Conservation (phyloP, 2,329 filamentous ascomycete genomes). For the Trichoderma semiorbis region DNA sequence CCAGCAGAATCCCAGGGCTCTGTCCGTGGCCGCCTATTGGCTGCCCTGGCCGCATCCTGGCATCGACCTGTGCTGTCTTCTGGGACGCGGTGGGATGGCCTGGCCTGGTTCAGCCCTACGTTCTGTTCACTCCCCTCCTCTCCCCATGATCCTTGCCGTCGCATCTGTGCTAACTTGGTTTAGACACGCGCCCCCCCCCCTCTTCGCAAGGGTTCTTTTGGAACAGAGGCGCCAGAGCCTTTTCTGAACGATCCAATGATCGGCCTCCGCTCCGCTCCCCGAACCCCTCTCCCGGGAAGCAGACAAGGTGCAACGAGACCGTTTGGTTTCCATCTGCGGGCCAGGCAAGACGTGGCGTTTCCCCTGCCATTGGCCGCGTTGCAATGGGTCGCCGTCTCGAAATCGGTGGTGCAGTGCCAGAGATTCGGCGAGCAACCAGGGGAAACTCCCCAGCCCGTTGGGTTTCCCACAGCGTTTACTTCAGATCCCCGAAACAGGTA, state of each 20-base stretch:
- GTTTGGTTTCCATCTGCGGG: slow-evolving; percentile 14
- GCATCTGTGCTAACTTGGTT: slow-evolving; percentile 3
- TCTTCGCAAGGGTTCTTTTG: slow-evolving; percentile 7
- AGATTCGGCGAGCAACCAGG: slow-evolving; percentile 18
- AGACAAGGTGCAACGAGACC: slow-evolving; percentile 7
- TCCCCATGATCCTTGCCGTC: background rate
- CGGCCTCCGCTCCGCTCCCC: slow-evolving; percentile 2
- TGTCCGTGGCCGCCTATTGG: slow-evolving; percentile 7
- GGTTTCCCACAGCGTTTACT: background rate
- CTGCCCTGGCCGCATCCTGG: slow-evolving; percentile 17
- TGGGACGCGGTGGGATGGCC: slow-evolving; percentile 10
- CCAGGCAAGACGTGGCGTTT: slow-evolving; percentile 9
- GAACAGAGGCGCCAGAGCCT: background rate
- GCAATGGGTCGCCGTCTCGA: slow-evolving; percentile 8
- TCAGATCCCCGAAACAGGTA: slow-evolving; percentile 10
- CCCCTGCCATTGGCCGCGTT: slow-evolving; percentile 14
- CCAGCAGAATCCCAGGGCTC: background rate
- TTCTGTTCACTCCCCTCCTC: slow-evolving; percentile 2
- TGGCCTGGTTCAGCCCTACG: slow-evolving; percentile 14
- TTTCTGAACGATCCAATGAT: slow-evolving; percentile 9
- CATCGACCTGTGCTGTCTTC: slow-evolving; percentile 5
- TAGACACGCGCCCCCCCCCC: slow-evolving; percentile 8
- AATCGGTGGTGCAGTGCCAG: slow-evolving; percentile 17
- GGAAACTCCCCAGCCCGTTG: background rate
- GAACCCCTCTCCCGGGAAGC: slow-evolving; percentile 18